Evolutionary conservation across 2,329 filamentous ascomycete genomes (phyloP).

Genomic region (Onygenales sp.): DNA sequence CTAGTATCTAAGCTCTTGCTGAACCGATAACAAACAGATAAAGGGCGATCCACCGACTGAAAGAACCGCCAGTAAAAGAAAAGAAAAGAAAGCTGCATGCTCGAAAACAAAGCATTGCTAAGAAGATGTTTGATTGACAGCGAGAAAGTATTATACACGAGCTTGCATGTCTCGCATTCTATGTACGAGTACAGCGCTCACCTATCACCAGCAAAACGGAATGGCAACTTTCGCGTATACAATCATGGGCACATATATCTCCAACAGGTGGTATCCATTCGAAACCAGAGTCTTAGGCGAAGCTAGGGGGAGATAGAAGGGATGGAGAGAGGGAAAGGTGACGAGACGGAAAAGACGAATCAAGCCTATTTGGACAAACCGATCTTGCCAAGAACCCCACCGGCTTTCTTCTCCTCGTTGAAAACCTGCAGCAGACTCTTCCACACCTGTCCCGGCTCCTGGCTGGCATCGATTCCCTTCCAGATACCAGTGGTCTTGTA

Average conservation of each 20-base stretch:
- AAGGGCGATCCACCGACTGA: not conserved
- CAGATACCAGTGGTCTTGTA: slow-evolving; percentile 98
- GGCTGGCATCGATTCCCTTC: slow-evolving; percentile 88
- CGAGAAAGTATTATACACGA: slow-evolving; percentile 4
- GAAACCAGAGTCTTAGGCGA: not conserved
- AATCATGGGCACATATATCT: slow-evolving; percentile 4
- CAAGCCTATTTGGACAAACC: slow-evolving; percentile 41
- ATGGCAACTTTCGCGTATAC: slow-evolving; percentile 2
- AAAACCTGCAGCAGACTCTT: slow-evolving; percentile 83
- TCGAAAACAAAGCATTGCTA: slow-evolving; percentile 9
- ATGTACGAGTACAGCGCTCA: slow-evolving; percentile 8
- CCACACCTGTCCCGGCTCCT: slow-evolving; percentile 94
- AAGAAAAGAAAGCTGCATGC: slow-evolving; percentile 1
- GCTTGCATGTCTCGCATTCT: slow-evolving; percentile 5
- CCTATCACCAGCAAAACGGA: slow-evolving; percentile 2
- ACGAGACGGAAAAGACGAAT: slow-evolving; percentile 4
- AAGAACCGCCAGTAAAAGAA: not conserved
- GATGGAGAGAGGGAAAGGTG: not conserved
- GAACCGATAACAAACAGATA: too few relatives aligned
- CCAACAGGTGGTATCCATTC: not conserved
- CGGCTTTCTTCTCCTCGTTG: slow-evolving; percentile 48
- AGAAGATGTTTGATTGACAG: not conserved
- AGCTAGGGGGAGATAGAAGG: not conserved
- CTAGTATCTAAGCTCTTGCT: too few relatives aligned
- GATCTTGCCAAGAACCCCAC: slow-evolving; percentile 44